Conservation (phyloP, 2,329 filamentous ascomycete genomes). For the Alternaria infectoria region DNA sequence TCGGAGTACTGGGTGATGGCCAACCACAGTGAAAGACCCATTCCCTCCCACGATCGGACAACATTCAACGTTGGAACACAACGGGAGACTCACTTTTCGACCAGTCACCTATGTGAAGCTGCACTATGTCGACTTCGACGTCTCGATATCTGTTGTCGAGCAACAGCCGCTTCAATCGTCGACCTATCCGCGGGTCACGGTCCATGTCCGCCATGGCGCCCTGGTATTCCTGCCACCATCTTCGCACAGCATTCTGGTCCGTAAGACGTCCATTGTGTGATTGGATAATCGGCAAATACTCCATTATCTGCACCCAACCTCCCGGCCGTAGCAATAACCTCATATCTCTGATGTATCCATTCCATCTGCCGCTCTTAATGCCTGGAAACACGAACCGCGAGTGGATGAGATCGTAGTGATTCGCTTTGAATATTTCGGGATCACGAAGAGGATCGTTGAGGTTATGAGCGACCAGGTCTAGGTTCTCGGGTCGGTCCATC, state of each 20-base stretch:
- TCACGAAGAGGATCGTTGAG: constrained; percentile 49
- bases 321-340: constrained; percentile 72
- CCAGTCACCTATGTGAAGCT: constrained; percentile 49
- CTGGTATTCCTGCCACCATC: constrained; percentile 47
- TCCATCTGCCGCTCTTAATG: constrained; percentile 76
- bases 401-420: constrained; percentile 82
- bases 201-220: constrained; percentile 42
- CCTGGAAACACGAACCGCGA: constrained; percentile 75
- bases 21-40: background rate
- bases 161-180: constrained; percentile 37
- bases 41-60: background rate
- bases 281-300: constrained; percentile 84
- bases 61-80: background rate
- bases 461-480: constrained; percentile 43
- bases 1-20: background rate
- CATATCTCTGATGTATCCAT: constrained; percentile 77
- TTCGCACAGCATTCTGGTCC: constrained; percentile 50
- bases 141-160: constrained; percentile 39
- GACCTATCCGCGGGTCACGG: constrained; percentile 44
- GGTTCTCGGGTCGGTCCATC: constrained; percentile 48
- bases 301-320: constrained; percentile 89
- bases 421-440: constrained; percentile 61
- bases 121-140: constrained; percentile 35
- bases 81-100: constrained; percentile 34
- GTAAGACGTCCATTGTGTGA: constrained; percentile 83